phyloP scores from a whole-genome alignment of 116 monocot species.

The Trichopus zeylanicus region DNA sequence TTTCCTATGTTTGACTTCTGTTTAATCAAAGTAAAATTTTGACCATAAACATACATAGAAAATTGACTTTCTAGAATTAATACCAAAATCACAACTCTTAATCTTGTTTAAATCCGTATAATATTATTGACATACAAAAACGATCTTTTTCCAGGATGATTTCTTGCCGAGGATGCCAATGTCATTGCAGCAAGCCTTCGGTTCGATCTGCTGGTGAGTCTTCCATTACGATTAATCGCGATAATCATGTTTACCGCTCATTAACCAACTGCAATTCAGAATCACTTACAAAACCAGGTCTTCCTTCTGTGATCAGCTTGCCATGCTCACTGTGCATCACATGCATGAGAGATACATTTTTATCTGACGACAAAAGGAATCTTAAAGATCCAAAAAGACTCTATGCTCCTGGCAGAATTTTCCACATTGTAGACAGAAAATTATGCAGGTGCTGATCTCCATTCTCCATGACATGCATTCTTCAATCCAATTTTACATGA shows the following conservation, averaged over 20 bases:
- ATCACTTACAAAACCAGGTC: no score
- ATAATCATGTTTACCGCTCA: no score
- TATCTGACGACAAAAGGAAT: not conserved
- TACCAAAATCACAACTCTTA: no score
- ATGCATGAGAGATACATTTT: conserved; percentile 1
- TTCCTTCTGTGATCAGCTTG: not conserved
- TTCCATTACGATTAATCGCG: no score
- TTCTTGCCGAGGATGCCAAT: conserved; percentile 26
- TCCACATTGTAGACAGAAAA: not conserved
- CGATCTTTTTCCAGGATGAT: conserved; percentile 15
- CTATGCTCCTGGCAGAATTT: not conserved
- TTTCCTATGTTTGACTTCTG: not conserved
- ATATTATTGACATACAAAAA: no score
- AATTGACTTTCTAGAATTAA: no score
- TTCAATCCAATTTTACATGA: no score
- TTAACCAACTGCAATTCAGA: no score
- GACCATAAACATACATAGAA: not conserved
- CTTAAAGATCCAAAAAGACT: not conserved
- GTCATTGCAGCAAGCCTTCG: conserved; percentile 18
- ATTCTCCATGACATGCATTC: no score
- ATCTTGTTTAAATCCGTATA: no score
- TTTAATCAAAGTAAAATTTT: no score
- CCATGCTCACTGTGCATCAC: not conserved
- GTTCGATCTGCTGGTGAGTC: conserved; percentile 31
- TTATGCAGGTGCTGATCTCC: not conserved